A percentile compares a stretch with the other conserved stretches of the same genome.
Conservation (phyloP, 2,329 filamentous ascomycete species). For the Fusarium pseudocircinatum region DNA sequence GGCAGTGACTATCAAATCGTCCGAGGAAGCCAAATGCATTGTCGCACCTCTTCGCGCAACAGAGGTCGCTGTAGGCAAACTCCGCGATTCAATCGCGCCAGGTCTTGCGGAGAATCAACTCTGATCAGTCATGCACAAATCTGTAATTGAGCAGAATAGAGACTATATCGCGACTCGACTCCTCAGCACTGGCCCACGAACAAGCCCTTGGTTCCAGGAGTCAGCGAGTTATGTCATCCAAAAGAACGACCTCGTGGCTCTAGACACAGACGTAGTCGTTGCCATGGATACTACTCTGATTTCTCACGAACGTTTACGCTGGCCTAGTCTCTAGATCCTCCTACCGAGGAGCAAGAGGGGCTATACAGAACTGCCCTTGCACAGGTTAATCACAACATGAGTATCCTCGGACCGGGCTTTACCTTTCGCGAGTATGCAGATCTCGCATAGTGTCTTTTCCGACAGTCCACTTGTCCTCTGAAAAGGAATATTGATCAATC, state of each 20-base stretch:
- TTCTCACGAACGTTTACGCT: not conserved
- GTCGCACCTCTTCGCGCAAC: not conserved
- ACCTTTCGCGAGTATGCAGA: conserved; percentile 7
- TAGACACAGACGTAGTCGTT: conserved; percentile 10
- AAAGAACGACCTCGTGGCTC: conserved; percentile 1
- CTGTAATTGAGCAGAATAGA: conserved; percentile 1
- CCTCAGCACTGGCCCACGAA: not conserved
- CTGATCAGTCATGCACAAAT: not conserved
- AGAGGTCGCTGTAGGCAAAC: not conserved
- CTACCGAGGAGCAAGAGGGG: not conserved
- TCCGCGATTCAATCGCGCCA: not conserved
- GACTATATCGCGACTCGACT: conserved; percentile 3
- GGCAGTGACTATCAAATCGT: not conserved
- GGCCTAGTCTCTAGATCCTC: not conserved
- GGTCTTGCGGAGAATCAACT: conserved; percentile 7
- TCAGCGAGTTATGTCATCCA: conserved; percentile 1
- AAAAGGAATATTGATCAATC: not conserved
- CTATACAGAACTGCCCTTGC: not conserved
- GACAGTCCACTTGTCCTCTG: no score
- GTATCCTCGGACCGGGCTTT: conserved; percentile 3
- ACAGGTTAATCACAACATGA: conserved; percentile 2
- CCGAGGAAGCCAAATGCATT: not conserved
- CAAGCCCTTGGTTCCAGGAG: conserved; percentile 9
- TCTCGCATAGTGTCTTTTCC: not conserved
- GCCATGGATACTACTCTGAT: conserved; percentile 9